Base-by-base conservation (phyloP, 1,139 yeast genomes). In the Magnusiomyces magnusii region DNA sequence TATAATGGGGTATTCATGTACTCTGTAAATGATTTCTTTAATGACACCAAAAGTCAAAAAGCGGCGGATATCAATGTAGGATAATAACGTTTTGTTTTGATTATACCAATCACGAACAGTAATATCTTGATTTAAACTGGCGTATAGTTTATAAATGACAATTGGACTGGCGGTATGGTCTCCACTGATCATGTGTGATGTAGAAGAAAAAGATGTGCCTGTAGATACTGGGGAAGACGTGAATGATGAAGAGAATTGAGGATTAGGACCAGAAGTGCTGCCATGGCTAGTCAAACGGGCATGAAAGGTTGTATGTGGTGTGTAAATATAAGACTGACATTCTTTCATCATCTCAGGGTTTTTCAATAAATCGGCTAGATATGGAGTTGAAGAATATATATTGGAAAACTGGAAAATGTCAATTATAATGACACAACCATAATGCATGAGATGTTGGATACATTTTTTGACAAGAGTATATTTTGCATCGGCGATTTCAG, bases 351-450 rank as follows among this genome's bases (percentile, higher is more conserved):
- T 78, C 0, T 79, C 78, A 5, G 80, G 79, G 61, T 84, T 84
- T 54, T 80, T 79, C 54, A 89, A 75, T 66, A 95, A 88, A 55
- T 78, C 74, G 1, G 87, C 84, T 44, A 95, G 82, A 57, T 82
- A 80, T 51, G 95, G 85, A 0, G 98, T 90, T 7, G 96, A 90
- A 0, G 97, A 95, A 73, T 95, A 95, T 25, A 86, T 83, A 71
- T 90, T 93, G 55, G 85, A 77, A 71, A 91, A 95, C 68, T 92
- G 97, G 71, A 95, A 93, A 24, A 93, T 82, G 69, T 93, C 98
- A 31, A 88, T 78, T 21, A 92, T 79, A 24, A 86, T 83, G 42
- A 93, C 84, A 67, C 97, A 89, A 63, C 86, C 84, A 73, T 93
- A 95, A 72, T 92, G 95, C 77, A 92, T 81, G 58, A 95, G 76